A percentile compares a stretch with the other conserved stretches of the same genome.
Conservation (phyloP, 352 stramenopile genomes). For the Phytophthora europaea region DNA sequence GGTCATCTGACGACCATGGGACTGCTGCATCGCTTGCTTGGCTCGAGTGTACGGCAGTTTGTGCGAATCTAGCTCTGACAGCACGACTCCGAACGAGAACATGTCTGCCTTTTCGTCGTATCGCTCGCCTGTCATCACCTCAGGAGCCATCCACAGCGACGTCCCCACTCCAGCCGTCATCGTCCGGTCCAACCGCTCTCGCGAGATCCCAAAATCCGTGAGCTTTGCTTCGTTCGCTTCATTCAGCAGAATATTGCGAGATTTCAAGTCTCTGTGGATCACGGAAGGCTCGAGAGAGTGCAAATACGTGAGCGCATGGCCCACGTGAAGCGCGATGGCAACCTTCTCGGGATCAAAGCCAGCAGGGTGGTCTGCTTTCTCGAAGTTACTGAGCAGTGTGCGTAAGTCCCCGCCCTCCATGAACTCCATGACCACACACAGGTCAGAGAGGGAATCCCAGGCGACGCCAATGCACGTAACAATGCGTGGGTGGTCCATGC, state of each 20-base stretch:
- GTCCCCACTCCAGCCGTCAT: conserved; percentile 9
- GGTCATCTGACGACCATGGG: conserved; percentile 3
- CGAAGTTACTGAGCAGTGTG: conserved; percentile 9
- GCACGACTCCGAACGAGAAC: conserved; percentile 63
- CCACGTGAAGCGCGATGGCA: conserved; percentile 32
- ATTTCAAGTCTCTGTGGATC: conserved; percentile 54
- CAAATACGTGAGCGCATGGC: conserved; percentile 47
- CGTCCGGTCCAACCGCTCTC: conserved; percentile 4
- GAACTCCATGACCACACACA: conserved; percentile 22
- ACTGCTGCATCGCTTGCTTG: conserved; percentile 7
- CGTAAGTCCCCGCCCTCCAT: conserved; percentile 12
- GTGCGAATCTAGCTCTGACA: conserved; percentile 61
- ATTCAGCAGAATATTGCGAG: conserved; percentile 44
- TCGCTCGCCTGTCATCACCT: conserved; percentile 14
- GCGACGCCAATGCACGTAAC: conserved; percentile 11
- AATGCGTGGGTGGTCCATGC: conserved; percentile 18
- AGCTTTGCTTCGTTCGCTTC: conserved; percentile 42
- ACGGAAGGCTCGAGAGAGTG: conserved; percentile 45
- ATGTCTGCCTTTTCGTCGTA: conserved; percentile 56
- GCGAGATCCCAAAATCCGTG: conserved; percentile 34
- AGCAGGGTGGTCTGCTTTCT: neutral
- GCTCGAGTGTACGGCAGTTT: conserved; percentile 32
- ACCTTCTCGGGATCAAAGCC: conserved; percentile 31
- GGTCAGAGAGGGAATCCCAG: conserved; percentile 22
- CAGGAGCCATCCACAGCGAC: conserved; percentile 24